Percentiles rank a stretch among this genome's conserved stretches.
Evolutionary conservation across 768 basidiomycete species (phyloP).

Genomic region (Leccinum boreale): DNA sequence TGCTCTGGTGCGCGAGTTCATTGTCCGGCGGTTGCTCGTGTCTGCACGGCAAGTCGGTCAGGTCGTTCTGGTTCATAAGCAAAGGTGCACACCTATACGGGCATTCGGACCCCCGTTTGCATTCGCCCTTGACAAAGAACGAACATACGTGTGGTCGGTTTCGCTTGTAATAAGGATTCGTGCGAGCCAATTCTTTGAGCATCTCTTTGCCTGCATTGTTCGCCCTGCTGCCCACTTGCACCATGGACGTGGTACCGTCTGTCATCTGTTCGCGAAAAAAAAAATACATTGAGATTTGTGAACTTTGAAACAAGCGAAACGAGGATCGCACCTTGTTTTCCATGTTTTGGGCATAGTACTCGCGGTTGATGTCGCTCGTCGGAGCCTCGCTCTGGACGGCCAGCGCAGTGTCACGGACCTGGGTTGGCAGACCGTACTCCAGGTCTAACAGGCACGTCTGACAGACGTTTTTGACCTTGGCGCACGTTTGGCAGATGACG

Average conservation of each 20-base stretch:
- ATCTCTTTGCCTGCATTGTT: constrained; percentile 90
- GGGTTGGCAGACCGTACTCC: constrained; percentile 93
- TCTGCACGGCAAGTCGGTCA: constrained; percentile 36
- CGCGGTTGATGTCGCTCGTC: constrained; percentile 94
- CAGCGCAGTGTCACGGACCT: constrained; percentile 94
- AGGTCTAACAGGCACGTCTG: constrained; percentile 97
- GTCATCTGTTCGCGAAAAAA: constrained; percentile 48
- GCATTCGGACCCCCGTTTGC: constrained; percentile 87
- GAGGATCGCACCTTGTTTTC: constrained; percentile 59
- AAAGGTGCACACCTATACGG: constrained; percentile 64
- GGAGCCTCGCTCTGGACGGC: constrained; percentile 85
- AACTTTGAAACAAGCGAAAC: background rate
- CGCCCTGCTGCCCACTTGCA: constrained; percentile 55
- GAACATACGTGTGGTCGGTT: constrained; percentile 93
- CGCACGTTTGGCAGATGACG: constrained; percentile 95
- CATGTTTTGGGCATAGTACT: constrained; percentile 93
- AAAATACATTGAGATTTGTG: background rate
- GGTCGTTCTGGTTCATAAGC: background rate
- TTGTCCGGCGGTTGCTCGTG: constrained; percentile 88
- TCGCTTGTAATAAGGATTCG: constrained; percentile 96
- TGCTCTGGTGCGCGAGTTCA: constrained; percentile 85
- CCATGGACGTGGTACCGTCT: constrained; percentile 58
- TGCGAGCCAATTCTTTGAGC: constrained; percentile 91
- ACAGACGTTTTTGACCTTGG: constrained; percentile 95
- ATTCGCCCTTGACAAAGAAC: constrained; percentile 95